phyloP scores from a whole-genome alignment of 805 yeast genomes.

The Metschnikowia continentalis region DNA sequence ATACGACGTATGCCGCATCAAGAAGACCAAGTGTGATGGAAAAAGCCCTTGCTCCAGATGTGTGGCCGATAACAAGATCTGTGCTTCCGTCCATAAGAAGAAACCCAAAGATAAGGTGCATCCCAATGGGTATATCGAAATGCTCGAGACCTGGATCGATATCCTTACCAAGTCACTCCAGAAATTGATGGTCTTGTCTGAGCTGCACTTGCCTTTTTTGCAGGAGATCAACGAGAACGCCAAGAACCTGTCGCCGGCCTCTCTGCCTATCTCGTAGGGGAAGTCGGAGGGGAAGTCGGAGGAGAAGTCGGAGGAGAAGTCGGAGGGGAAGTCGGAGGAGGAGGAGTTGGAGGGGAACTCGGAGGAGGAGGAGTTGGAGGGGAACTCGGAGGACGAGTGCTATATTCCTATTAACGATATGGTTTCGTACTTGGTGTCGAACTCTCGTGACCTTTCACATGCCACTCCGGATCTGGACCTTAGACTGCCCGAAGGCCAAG shows the following conservation, averaged over 20 bases:
- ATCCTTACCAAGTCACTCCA: constrained; percentile 49
- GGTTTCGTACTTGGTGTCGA: constrained; percentile 38
- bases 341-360: no score
- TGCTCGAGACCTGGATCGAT: constrained; percentile 54
- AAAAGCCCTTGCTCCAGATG: constrained; percentile 58
- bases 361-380: no score
- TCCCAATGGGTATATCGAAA: constrained; percentile 59
- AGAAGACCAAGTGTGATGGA: constrained; percentile 63
- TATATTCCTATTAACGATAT: constrained; percentile 45
- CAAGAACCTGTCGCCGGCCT: constrained; percentile 4
- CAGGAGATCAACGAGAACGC: constrained; percentile 18
- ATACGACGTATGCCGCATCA: constrained; percentile 58
- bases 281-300: no score
- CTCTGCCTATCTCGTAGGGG: constrained; percentile 4
- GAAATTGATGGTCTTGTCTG: constrained; percentile 31
- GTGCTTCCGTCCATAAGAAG: constrained; percentile 55
- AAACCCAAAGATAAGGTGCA: constrained; percentile 51
- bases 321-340: no score
- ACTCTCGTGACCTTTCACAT: constrained; percentile 9
- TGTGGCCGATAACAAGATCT: constrained; percentile 51
- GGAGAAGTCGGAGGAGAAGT: no score
- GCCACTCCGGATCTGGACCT: neutral
- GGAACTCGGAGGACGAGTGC: constrained; percentile 1
- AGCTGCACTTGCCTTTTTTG: constrained; percentile 26
- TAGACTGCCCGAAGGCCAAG: neutral